These are phyloP conservation scores for Tulasnella sp. DNA, from an alignment of 768 basidiomycete species.

Conservation along the genomic window DNA sequence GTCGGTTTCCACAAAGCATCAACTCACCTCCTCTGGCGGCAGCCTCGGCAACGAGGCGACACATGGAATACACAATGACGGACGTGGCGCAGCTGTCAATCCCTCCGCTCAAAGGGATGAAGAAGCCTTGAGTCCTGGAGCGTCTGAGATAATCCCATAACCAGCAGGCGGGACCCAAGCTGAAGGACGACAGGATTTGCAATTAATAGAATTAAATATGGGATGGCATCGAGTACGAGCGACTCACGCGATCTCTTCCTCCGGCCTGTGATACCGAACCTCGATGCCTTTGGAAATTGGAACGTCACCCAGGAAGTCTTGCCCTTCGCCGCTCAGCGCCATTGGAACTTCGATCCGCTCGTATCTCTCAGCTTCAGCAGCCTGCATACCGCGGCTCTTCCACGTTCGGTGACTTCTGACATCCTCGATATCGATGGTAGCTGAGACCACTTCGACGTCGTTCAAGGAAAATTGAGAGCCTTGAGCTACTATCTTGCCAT, in stretches of 20 bases:
- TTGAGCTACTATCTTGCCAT: conserved; percentile 86
- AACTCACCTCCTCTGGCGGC: conserved; percentile 55
- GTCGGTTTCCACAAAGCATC: not conserved
- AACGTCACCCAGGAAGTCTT: conserved; percentile 33
- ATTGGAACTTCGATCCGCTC: conserved; percentile 74
- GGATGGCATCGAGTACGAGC: not conserved
- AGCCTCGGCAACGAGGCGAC: conserved; percentile 75
- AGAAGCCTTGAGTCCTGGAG: conserved; percentile 89
- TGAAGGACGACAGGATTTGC: conserved; percentile 30
- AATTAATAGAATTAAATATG: conserved; percentile 1
- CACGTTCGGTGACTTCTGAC: conserved; percentile 80
- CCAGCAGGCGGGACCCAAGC: conserved; percentile 97
- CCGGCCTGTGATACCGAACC: conserved; percentile 70
- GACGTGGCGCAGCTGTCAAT: conserved; percentile 98
- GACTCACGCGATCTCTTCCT: conserved; percentile 95
- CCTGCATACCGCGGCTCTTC: conserved; percentile 84
- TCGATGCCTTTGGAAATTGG: conserved; percentile 39
- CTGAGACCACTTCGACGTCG: conserved; percentile 93
- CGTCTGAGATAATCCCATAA: conserved; percentile 98
- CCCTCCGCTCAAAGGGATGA: conserved; percentile 89
- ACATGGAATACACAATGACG: conserved; percentile 95
- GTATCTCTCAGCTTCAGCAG: conserved; percentile 62
- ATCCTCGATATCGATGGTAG: conserved; percentile 94
- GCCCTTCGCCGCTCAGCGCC: conserved; percentile 61
- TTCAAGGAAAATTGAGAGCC: conserved; percentile 92